phyloP scores from a whole-genome alignment of 2,329 filamentous ascomycete genomes.

The Aureobasidium zeae region DNA sequence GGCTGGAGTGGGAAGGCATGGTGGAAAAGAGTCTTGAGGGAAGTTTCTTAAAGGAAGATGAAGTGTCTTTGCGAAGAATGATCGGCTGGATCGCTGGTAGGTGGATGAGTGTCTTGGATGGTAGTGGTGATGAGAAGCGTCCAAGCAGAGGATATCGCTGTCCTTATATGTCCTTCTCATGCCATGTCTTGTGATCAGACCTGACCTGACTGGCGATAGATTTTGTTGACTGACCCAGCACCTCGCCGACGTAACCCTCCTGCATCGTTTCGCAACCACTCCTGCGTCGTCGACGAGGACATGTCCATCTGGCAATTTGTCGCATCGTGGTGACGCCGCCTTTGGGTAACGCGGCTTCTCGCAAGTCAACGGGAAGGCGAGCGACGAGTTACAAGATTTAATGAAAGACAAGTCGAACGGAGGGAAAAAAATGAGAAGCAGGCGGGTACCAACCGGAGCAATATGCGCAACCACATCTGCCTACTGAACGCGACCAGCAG shows the following conservation, averaged over 20 bases:
- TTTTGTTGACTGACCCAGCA: constrained; percentile 13
- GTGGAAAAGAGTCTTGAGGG: background rate
- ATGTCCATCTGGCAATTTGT: background rate
- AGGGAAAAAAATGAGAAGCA: no score
- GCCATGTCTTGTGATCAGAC: no score
- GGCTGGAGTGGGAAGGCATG: constrained; percentile 6
- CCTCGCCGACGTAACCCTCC: constrained; percentile 10
- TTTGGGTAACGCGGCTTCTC: no score
- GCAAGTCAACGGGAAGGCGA: no score
- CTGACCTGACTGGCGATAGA: constrained; percentile 8
- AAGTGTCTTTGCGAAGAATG: background rate
- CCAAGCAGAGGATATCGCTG: background rate
- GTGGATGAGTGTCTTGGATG: background rate
- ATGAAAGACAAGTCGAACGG: no score
- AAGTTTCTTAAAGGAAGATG: background rate
- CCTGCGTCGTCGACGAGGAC: background rate
- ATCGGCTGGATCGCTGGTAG: background rate
- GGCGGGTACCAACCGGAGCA: no score
- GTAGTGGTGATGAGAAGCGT: background rate
- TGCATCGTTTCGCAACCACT: constrained; percentile 6
- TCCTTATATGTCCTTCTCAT: constrained; percentile 3
- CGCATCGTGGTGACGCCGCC: no score
- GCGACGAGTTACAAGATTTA: no score
- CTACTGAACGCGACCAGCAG: no score
- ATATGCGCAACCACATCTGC: no score